Evolutionary conservation across 345 rosid genomes (phyloP).

Genomic region (Eucalyptus lansdowneana): DNA sequence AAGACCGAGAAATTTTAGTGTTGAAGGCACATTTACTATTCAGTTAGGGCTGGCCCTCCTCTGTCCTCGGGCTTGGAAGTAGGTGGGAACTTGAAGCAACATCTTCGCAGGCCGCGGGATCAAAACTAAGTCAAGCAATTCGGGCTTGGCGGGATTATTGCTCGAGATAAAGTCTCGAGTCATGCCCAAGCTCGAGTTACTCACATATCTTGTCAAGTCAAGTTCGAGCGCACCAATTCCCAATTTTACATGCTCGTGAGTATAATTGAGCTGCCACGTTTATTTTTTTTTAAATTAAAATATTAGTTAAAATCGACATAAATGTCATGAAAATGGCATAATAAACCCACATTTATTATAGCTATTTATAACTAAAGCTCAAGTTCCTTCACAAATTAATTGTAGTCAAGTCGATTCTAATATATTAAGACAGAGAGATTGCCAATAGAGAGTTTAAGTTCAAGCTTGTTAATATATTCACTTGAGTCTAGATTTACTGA

Average conservation of each 20-base stretch:
- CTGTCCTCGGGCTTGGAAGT: not conserved
- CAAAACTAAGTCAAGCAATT: not conserved
- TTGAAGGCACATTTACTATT: not conserved
- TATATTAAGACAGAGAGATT: too few relatives aligned
- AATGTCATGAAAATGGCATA: not conserved
- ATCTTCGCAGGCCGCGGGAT: not conserved
- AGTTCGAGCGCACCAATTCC: not conserved
- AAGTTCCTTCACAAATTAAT: not conserved
- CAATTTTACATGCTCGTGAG: not conserved
- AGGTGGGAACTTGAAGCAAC: not conserved
- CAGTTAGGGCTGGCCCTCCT: not conserved
- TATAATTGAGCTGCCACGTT: not conserved
- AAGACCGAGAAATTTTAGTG: too few relatives aligned
- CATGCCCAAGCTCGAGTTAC: not conserved
- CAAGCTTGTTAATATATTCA: accelerated
- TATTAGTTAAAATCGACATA: not conserved
- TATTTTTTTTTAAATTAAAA: not conserved
- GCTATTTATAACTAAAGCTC: not conserved
- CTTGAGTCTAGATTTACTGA: too few relatives aligned
- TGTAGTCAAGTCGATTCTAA: too few relatives aligned
- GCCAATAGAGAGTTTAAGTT: too few relatives aligned
- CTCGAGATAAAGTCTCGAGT: not conserved
- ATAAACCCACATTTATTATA: not conserved
- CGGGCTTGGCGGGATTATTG: not conserved
- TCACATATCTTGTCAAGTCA: not conserved